Percentiles rank a stretch among this genome's conserved stretches.
These are phyloP conservation scores for Chlorella sp. DNA, from an alignment of 139 green algal genomes.

Conservation along the genomic window DNA sequence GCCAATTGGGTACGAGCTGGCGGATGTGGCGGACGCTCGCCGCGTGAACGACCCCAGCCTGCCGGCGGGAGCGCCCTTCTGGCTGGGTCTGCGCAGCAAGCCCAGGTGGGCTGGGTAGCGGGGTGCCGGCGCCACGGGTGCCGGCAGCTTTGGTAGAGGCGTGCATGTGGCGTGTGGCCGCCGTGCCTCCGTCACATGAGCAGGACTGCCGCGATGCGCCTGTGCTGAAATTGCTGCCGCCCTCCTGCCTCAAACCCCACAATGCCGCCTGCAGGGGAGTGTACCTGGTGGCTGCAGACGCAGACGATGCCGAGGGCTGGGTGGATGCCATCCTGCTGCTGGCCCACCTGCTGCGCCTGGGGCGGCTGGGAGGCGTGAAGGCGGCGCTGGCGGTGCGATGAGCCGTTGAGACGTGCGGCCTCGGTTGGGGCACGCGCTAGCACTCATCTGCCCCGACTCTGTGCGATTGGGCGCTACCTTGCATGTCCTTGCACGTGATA, in stretches of 20 bases:
- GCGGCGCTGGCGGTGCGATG: slow-evolving; percentile 13
- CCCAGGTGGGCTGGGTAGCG: slow-evolving; percentile 2
- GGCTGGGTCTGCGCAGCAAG: slow-evolving; percentile 52
- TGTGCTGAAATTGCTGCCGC: no score
- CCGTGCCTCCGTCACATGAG: no score
- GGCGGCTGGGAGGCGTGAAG: background rate
- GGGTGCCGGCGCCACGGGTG: no score
- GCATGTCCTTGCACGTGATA: no score
- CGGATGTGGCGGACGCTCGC: slow-evolving; percentile 53
- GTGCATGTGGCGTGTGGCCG: no score
- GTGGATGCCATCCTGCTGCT: slow-evolving; percentile 21
- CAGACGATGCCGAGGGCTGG: slow-evolving; percentile 74
- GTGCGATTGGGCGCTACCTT: no score
- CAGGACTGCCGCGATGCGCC: no score
- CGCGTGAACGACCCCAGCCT: slow-evolving; percentile 68
- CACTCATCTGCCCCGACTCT: no score
- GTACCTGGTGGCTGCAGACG: slow-evolving; percentile 70
- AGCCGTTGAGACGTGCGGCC: no score
- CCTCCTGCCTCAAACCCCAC: no score
- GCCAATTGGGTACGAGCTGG: slow-evolving; percentile 49
- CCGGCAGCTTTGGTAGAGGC: no score
- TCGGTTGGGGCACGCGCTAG: no score
- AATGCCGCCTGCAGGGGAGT: slow-evolving; percentile 50
- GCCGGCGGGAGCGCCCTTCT: slow-evolving; percentile 65
- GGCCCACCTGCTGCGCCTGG: background rate